Evolutionary conservation across 164 flowering plant species (phyloP), one percentile per base, ranked within the genome.

Genomic region (Nymphaea thermarum): DNA sequence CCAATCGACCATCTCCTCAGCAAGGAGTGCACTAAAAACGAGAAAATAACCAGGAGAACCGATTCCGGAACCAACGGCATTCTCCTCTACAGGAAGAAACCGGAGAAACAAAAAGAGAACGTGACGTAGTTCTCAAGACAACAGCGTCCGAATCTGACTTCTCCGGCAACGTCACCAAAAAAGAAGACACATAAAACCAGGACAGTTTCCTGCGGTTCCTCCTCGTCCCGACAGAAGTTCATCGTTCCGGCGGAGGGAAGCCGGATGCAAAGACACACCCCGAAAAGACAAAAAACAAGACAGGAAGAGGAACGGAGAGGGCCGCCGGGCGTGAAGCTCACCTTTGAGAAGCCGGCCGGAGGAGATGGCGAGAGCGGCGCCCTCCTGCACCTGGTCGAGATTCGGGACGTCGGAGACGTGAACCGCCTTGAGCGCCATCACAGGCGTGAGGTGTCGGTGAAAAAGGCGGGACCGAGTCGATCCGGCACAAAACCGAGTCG

Each of bases 401-500:
- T 75, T 68, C 2, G 84, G 90, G 14, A 90, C 86, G 66, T 88
- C 89, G 71, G 92, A 77, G 66, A 82, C 87, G 45, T 82, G 87
- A 18, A 88, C 87, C 12, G 89, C 90, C 70, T 83, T 90, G 60
- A 88, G 82, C 57, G 92, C 91, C 90, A 85, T 86, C 68, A 25
- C 6, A 8, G n/a, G 36, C 1, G 36, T 1, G 36, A 25, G 12
- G 44, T 25, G 36, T 25, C 36, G 36, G 36, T 25, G 36, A 25
- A 25, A 25, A 25, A 25, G 36, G 36, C 36, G 36, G 36, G 36
- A 25, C 36, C 36, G 36, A 25, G 36, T 25, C 36, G 36, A 25
- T 25, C 36, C 36, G 36, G 36, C 36, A 25, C 36, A 25, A 25
- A 25, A 25, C 57, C 14, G 57, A 15, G 14, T 15, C 12, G 57